Evolutionary conservation across 352 stramenopile species (phyloP).

Genomic region (Phytophthora macrochlamydospora): DNA sequence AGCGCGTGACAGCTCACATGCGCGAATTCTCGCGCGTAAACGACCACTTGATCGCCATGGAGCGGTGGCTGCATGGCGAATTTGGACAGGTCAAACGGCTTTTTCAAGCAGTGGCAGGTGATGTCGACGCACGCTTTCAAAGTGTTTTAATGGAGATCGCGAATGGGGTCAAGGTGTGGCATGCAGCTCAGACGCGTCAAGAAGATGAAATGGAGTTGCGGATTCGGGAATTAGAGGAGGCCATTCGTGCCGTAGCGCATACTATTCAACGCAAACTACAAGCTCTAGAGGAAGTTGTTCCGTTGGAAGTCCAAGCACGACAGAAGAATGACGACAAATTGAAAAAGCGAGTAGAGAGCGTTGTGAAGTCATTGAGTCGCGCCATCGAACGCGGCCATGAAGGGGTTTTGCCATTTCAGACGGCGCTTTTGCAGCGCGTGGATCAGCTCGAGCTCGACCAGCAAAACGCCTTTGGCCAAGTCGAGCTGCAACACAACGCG

Average conservation of each 20-base stretch:
- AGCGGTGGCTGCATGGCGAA: slow-evolving; percentile 62
- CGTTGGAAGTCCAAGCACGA: slow-evolving; percentile 62
- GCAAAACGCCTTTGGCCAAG: slow-evolving; percentile 10
- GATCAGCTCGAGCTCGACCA: slow-evolving; percentile 36
- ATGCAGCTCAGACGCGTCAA: slow-evolving; percentile 30
- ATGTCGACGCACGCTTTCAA: slow-evolving; percentile 48
- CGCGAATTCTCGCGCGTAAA: slow-evolving; percentile 59
- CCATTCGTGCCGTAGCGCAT: slow-evolving; percentile 15
- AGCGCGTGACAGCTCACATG: slow-evolving; percentile 55
- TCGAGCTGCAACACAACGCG: slow-evolving; percentile 29
- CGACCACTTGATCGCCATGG: slow-evolving; percentile 61
- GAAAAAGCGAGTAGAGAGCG: slow-evolving; percentile 42
- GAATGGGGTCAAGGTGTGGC: slow-evolving; percentile 33
- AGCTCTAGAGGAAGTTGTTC: slow-evolving; percentile 66
- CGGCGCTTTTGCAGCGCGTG: slow-evolving; percentile 29
- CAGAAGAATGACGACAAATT: slow-evolving; percentile 69
- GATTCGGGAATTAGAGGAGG: slow-evolving; percentile 40
- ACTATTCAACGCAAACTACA: slow-evolving; percentile 49
- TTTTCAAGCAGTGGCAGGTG: slow-evolving; percentile 43
- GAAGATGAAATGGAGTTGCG: slow-evolving; percentile 42
- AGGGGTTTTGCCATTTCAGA: slow-evolving; percentile 31
- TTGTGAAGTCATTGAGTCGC: slow-evolving; percentile 38
- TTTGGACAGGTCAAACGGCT: slow-evolving; percentile 55
- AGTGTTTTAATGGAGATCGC: slow-evolving; percentile 41
- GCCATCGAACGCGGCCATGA: slow-evolving; percentile 36